Base-by-base conservation (phyloP, 2,329 filamentous ascomycete genomes). In the Xylariaceae sp. region DNA sequence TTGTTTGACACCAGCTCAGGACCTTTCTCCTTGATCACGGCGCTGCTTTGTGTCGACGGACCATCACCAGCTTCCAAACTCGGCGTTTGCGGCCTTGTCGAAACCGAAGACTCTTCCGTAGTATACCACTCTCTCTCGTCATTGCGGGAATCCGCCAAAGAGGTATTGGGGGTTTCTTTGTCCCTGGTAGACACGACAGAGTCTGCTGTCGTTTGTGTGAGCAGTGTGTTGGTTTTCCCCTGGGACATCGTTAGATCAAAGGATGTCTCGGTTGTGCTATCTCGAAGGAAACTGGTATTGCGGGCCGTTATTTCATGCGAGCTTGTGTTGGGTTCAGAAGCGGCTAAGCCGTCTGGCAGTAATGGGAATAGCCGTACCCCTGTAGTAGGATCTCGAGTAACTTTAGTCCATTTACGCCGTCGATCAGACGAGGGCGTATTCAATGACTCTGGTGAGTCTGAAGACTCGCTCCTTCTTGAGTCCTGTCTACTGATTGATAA, bases 1-100 rank as follows among this genome's bases (percentile, higher is more conserved):
- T 47, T 34, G 26, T 47, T 58, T 6, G 55, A 16, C 6, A 55
- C 21, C 16, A 50, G 36, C 36, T 59, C 60, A 36, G 63, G 55
- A 4, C 52, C 45, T 52, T 60, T 66, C n/a, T 66, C 67, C 1
- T 65, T 69, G 15, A 64, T 54, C 36, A 69, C 21, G n/a, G 65
- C 19, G 48, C 63, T 68, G 48, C 66, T 68, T 6, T 58, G 56
- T 37, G 64, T 59, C 10, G 67, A 68, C 18, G 61, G 59, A 36
- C 60, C 61, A 21, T 53, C 57, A 2, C 62, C 61, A 21, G 50
- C 65, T n/a, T 64, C 56, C 5, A 69, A 49, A 22, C 66, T 67
- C 3, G 67, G 67, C 3, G 67, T 66, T 18, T 61, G 62, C 15
- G 67, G 66, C 51, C 54, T 51, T 53, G 54, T 61, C n/a, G 59